Evolutionary conservation across 2,329 filamentous ascomycete genomes (phyloP), one percentile per base, ranked within the genome.

Genomic region (Chrysosporium queenslandicum): DNA sequence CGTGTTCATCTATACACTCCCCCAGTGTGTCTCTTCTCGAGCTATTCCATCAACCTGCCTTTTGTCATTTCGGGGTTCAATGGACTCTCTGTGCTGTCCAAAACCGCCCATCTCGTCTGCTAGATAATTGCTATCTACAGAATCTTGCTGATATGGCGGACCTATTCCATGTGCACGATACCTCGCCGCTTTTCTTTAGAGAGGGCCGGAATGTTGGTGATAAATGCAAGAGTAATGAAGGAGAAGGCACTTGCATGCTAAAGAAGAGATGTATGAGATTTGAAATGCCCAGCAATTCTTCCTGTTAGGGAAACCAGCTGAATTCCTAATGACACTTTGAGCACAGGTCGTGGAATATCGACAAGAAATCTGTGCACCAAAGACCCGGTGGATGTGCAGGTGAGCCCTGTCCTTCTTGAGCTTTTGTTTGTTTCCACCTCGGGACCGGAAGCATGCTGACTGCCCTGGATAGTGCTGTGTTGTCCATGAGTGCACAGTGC

Each of bases 301-400:
- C 3, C 25, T 36, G 7, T 37, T n/a, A 9, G 9, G 3, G 3
- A 23, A 36, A 36, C 16, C 11, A n/a, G 5, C 20, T 48, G 16
- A 25, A 37, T 25, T 21, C 6, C 23, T 46, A 11, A 7, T 36
- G n/a, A n/a, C n/a, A n/a, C n/a, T n/a, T n/a, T n/a, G n/a, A n/a
- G n/a, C n/a, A n/a, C n/a, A 50, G 48, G 48, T 36, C 48, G 36
- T 34, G 48, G 48, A 8, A 50, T 50, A 27, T 39, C 23, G 11
- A 46, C 42, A 30, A 39, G 30, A 16, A 32, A 30, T 34, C 25
- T 39, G 9, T 52, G 50, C 25, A 25, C 50, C n/a, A 23, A 46
- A n/a, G 41, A 30, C 30, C n/a, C 18, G 6, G 41, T 16, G 2
- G 50, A 52, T 20, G 42, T 46, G 2, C 50, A 52, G 23, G 50